A percentile compares a stretch with the other conserved stretches of the same genome.
Evolutionary conservation across 306 rosid species (phyloP).

Genomic region (Cicer arietinum): DNA sequence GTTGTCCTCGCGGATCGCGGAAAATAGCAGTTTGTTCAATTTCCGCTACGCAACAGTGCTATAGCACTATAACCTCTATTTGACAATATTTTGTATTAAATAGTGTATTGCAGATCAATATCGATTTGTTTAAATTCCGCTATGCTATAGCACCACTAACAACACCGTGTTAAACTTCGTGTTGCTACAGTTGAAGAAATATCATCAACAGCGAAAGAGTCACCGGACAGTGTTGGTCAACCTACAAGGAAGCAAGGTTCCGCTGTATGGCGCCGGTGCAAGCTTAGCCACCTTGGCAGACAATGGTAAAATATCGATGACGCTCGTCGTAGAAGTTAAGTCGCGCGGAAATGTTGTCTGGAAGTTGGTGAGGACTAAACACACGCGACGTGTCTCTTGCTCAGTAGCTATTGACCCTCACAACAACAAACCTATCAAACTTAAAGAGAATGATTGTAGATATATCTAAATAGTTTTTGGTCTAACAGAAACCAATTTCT

Average conservation of each 20-base stretch:
- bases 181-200: conserved; percentile 67
- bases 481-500: conserved; percentile 7
- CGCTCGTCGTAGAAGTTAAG: conserved; percentile 64
- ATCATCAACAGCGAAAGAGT: conserved; percentile 77
- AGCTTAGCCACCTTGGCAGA: conserved; percentile 55
- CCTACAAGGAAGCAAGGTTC: conserved; percentile 75
- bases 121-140: no score
- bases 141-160: no score
- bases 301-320: conserved; percentile 61
- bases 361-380: conserved; percentile 73
- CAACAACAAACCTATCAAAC: conserved; percentile 57
- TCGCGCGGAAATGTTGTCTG: conserved; percentile 70
- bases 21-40: no score
- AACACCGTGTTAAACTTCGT: not conserved
- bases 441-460: conserved; percentile 57
- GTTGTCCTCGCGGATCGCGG: no score
- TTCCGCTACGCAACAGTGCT: no score
- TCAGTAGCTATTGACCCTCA: conserved; percentile 55
- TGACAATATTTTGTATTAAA: no score
- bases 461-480: conserved; percentile 50
- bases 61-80: no score
- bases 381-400: conserved; percentile 57
- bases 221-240: conserved; percentile 51
- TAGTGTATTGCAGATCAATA: no score
- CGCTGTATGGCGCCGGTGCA: conserved; percentile 81